These are phyloP conservation scores for Pilaira anomala DNA, from an alignment of 192 early-diverging fungal species.

Conservation along the genomic window DNA sequence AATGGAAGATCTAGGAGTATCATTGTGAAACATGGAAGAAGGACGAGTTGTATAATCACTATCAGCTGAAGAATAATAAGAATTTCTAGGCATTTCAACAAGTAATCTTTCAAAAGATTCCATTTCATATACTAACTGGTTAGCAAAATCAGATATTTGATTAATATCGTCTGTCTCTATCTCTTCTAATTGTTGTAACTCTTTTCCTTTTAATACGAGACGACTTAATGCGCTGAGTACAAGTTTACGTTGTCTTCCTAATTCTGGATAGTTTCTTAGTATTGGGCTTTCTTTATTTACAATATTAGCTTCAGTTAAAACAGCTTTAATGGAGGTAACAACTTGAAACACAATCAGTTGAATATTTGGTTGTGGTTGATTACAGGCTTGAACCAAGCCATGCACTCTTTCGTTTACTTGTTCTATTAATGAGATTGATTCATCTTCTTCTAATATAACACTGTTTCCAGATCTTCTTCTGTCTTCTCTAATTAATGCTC, in stretches of 20 bases:
- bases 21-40: neutral
- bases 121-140: slow-evolving; percentile 24
- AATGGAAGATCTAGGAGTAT: neutral
- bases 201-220: slow-evolving; percentile 30
- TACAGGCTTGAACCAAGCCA: slow-evolving; percentile 10
- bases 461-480: slow-evolving; percentile 15
- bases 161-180: slow-evolving; percentile 2
- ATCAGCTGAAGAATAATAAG: neutral
- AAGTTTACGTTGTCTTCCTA: slow-evolving; percentile 29
- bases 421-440: neutral
- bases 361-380: neutral
- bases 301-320: slow-evolving; percentile 22
- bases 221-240: slow-evolving; percentile 27
- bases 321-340: slow-evolving; percentile 17
- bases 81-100: neutral
- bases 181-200: neutral
- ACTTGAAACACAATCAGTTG: slow-evolving; percentile 22
- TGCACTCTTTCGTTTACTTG: slow-evolving; percentile 5
- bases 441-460: no score
- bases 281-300: slow-evolving; percentile 33
- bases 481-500: slow-evolving; percentile 18
- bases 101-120: slow-evolving; percentile 17
- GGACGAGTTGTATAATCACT: neutral
- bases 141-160: slow-evolving; percentile 23
- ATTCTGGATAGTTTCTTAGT: slow-evolving; percentile 28